These are phyloP conservation scores for Epithemia pelagica DNA, from an alignment of 108 stramenopile genomes.

Conservation along the genomic window DNA sequence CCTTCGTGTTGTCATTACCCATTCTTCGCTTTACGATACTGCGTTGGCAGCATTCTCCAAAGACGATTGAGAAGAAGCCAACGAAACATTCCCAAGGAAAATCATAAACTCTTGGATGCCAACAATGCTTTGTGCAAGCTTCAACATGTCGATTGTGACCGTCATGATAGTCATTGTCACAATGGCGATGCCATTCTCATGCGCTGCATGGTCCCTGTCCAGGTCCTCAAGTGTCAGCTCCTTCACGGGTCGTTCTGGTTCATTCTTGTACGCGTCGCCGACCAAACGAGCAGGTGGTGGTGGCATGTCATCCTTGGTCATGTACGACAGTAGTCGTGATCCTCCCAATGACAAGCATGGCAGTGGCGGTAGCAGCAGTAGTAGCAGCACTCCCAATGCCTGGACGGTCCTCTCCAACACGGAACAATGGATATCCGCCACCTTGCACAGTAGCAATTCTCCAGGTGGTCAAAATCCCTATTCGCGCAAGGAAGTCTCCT, in stretches of 20 bases:
- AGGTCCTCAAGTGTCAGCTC: background rate
- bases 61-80: too few relatives aligned
- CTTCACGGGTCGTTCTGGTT: background rate
- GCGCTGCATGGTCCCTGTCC: background rate
- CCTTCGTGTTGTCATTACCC: too few relatives aligned
- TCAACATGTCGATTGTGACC: background rate
- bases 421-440: conserved; percentile 67
- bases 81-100: too few relatives aligned
- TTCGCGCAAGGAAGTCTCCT: conserved; percentile 68
- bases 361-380: background rate
- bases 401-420: conserved; percentile 69
- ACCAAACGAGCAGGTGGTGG: too few relatives aligned
- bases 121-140: too few relatives aligned
- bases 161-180: background rate
- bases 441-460: conserved; percentile 34
- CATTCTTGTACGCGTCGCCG: background rate
- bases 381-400: conserved; percentile 23
- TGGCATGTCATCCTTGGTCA: conserved; percentile 6
- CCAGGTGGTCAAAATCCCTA: conserved; percentile 45
- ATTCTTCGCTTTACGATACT: too few relatives aligned
- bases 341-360: conserved; percentile 7
- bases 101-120: too few relatives aligned
- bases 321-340: conserved; percentile 17
- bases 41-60: too few relatives aligned
- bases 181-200: background rate